A percentile compares a stretch with the other conserved stretches of the same genome.
phyloP scores from a whole-genome alignment of 2,329 filamentous ascomycete genomes.

The Hypoxylon sp. region DNA sequence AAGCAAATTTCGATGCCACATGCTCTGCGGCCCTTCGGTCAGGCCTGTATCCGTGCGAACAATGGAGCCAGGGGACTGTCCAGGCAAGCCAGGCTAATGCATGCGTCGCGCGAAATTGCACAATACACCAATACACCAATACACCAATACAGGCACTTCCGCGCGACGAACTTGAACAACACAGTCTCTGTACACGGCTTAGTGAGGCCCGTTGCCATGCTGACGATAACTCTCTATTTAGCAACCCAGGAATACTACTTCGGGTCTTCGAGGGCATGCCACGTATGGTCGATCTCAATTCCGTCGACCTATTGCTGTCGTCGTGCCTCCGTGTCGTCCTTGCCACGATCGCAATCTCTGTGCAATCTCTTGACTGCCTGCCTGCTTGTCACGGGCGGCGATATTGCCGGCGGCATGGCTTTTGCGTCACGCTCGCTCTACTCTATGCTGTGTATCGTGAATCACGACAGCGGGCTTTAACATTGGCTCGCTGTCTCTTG shows the following conservation, averaged over 20 bases:
- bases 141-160: background rate
- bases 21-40: background rate
- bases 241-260: background rate
- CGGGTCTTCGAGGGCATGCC: background rate
- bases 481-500: background rate
- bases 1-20: background rate
- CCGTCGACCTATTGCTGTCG: background rate
- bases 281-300: slow-evolving; percentile 1
- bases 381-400: background rate
- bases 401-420: background rate
- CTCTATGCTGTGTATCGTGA: background rate
- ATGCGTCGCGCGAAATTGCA: slow-evolving; percentile 1
- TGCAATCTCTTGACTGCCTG: background rate
- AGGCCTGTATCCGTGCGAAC: background rate
- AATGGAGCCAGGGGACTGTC: background rate
- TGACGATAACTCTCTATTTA: background rate
- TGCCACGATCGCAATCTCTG: slow-evolving; percentile 1
- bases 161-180: background rate
- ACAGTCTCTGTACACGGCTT: slow-evolving; percentile 1
- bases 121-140: background rate
- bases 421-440: background rate
- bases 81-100: background rate
- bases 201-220: background rate
- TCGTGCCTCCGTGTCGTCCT: background rate
- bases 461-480: background rate